Evolutionary conservation across 768 basidiomycete species (phyloP), one percentile per base, ranked within the genome.

Genomic region (Leccinum fibrillosum): DNA sequence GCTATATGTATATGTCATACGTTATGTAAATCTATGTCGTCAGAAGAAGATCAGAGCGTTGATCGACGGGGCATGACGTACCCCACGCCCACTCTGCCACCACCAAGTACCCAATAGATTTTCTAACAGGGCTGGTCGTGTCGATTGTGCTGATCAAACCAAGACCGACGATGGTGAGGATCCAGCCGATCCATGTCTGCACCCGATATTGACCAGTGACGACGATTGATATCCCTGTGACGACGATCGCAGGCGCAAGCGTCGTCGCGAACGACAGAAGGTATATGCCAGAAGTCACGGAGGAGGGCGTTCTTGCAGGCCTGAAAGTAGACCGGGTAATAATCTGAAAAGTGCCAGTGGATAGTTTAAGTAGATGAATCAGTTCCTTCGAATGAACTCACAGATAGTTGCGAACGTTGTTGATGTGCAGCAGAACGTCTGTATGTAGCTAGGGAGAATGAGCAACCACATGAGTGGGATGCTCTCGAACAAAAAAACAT

Each of bases 251-350:
- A 0, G 78, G 69, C 1, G 30, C 72, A 56, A 61, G 72, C 28
- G 62, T 60, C 66, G 49, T n/a, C n/a, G n/a, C 76, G 1, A 59
- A 37, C 0, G 42, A 23, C 28, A 67, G 66, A n/a, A n/a, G 49
- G 50, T 67, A 58, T 17, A 63, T 4, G 1, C 76, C 77, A 12
- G 75, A 73, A 2, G 26, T 53, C n/a, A 32, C 1, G 32, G 32
- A 0, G 32, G 32, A 32, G 32, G 26, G 69, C 66, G 7, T 64
- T 70, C 55, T 71, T 71, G 59, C 72, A 74, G 1, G 78, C 77
- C 61, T 81, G 80, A 60, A 77, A 80, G 62, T 75, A 81, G 9
- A 77, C 73, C 2, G 77, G 77, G 4, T 76, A 62, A 58, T 77
- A 80, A 59, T 77, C 77, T 75, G 64, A 23, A n/a, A n/a, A 34